These are phyloP conservation scores for Withania somnifera DNA, from an alignment of 305 asterid species.

Conservation along the genomic window DNA sequence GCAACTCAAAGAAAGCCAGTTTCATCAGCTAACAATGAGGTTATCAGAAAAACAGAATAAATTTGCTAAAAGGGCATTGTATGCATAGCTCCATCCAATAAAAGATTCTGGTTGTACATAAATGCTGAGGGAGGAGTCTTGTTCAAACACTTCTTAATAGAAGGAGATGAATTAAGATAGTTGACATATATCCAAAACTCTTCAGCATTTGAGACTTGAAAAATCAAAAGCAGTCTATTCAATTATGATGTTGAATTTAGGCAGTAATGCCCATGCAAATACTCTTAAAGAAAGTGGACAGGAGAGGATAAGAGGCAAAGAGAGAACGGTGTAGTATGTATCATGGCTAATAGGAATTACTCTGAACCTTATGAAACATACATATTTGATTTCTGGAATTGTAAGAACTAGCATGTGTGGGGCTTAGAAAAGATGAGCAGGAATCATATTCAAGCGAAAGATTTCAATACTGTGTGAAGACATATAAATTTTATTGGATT, in stretches of 20 bases:
- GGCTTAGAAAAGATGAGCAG: not conserved
- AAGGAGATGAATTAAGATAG: not conserved
- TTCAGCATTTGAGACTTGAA: not conserved
- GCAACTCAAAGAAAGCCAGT: not conserved
- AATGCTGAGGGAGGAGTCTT: not conserved
- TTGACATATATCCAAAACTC: not conserved
- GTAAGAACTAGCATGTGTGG: not conserved
- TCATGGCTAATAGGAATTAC: not conserved
- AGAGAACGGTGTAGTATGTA: not conserved
- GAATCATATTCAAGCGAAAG: too few relatives aligned
- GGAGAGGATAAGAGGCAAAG: not conserved
- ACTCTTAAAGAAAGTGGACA: not conserved
- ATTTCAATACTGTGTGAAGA: too few relatives aligned
- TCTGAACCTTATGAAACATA: not conserved
- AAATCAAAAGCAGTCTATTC: not conserved
- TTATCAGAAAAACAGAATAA: not conserved
- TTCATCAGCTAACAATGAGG: not conserved
- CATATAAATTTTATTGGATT: too few relatives aligned
- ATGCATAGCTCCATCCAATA: not conserved
- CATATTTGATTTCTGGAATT: not conserved
- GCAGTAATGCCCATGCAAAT: not conserved
- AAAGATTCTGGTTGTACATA: not conserved
- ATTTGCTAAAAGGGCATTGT: not conserved
- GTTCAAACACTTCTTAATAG: not conserved
- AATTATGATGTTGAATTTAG: not conserved